Conservation (phyloP, 306 rosid species). For the Alnus glutinosa region DNA sequence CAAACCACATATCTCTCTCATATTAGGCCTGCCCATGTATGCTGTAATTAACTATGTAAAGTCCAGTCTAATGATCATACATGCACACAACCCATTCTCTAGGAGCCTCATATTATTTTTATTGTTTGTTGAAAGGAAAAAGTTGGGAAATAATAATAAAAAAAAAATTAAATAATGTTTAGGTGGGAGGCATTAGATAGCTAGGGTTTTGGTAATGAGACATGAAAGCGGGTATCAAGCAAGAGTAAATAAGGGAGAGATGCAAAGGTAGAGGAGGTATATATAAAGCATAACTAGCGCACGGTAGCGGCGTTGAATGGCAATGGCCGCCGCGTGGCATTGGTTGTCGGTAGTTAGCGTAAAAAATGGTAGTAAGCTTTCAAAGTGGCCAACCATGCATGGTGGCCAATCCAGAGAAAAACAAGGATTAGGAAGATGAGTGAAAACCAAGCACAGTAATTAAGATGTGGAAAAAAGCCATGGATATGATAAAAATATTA, state of each 20-base stretch:
- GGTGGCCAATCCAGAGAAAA: neutral
- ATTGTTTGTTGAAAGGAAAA: neutral
- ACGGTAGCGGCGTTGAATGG: too few species aligned
- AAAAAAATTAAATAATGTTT: neutral
- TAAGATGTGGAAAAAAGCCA: neutral
- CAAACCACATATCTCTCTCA: neutral
- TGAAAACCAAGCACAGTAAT: neutral
- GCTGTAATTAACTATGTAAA: neutral
- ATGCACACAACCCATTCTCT: conserved; percentile 23
- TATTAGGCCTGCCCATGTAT: conserved; percentile 33
- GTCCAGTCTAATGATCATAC: neutral
- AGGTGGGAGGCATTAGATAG: conserved; percentile 1
- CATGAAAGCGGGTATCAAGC: conserved; percentile 32
- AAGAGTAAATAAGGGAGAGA: conserved; percentile 34
- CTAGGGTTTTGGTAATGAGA: conserved; percentile 3
- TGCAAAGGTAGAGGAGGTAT: too few species aligned
- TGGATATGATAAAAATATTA: too few species aligned
- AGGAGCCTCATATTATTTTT: neutral
- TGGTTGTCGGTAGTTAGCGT: neutral
- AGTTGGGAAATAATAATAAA: too few species aligned
- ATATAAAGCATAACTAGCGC: neutral
- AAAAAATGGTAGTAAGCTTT: neutral
- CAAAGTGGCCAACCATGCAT: neutral
- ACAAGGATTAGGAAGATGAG: neutral
- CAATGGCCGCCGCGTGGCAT: neutral